A percentile compares a stretch with the other conserved stretches of the same genome.
phyloP scores from a whole-genome alignment of 2,329 filamentous ascomycete species.

The Podosphaera xanthii region DNA sequence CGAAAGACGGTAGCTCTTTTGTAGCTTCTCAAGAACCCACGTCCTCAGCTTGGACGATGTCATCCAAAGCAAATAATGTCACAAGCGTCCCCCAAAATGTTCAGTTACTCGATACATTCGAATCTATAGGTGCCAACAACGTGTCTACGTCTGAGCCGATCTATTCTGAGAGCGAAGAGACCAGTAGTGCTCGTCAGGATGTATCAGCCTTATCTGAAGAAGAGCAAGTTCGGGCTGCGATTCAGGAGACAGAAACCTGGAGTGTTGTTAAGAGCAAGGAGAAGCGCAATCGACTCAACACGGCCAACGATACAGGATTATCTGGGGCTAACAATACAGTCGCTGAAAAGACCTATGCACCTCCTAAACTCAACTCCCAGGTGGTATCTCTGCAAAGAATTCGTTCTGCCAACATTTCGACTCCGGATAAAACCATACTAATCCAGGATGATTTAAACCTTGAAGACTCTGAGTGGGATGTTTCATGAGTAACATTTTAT shows the following conservation, averaged over 20 bases:
- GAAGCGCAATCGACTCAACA: conserved; percentile 14
- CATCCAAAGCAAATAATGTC: conserved; percentile 9
- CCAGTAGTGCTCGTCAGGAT: conserved; percentile 3
- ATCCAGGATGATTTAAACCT: conserved; percentile 4
- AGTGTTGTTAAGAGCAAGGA: conserved; percentile 27
- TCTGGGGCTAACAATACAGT: background rate
- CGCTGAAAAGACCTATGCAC: no score
- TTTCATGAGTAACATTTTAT: conserved; percentile 7
- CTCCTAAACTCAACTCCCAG: no score
- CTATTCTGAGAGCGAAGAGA: conserved; percentile 8
- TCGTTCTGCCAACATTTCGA: no score
- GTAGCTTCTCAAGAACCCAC: conserved; percentile 22
- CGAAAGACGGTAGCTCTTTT: conserved; percentile 53
- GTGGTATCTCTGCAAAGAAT: no score
- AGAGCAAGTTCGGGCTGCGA: conserved; percentile 35
- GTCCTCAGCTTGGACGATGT: conserved; percentile 23
- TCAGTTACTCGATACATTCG: conserved; percentile 35
- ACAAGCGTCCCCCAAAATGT: conserved; percentile 17
- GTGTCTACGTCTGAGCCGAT: background rate
- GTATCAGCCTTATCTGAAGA: conserved; percentile 28
- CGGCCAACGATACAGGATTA: background rate
- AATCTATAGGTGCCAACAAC: conserved; percentile 17
- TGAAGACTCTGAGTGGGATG: conserved; percentile 16
- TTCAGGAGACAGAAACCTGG: conserved; percentile 30
- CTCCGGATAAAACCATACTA: no score